Evolutionary conservation across 2,329 filamentous ascomycete species (phyloP).

Genomic region (Paramyrothecium sp.): DNA sequence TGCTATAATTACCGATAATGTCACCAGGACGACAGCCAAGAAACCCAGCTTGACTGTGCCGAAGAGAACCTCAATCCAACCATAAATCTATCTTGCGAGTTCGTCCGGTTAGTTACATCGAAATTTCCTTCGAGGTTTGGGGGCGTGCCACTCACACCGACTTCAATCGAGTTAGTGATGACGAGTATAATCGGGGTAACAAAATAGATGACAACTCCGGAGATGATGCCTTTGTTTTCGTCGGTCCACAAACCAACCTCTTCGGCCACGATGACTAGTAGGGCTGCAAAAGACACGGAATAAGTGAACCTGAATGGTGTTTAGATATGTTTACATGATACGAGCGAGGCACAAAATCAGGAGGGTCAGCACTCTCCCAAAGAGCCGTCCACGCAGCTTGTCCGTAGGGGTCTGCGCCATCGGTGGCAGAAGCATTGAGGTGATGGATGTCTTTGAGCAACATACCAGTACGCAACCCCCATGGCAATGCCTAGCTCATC

Average conservation of each 20-base stretch:
- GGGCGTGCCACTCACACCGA: constrained; percentile 15
- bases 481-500: constrained; percentile 27
- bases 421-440: constrained; percentile 8
- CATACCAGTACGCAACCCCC: constrained; percentile 30
- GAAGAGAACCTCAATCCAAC: constrained; percentile 22
- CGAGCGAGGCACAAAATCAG: constrained; percentile 27
- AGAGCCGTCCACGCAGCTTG: constrained; percentile 28
- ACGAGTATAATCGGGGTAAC: constrained; percentile 18
- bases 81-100: constrained; percentile 18
- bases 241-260: constrained; percentile 21
- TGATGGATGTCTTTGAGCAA: constrained; percentile 1
- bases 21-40: constrained; percentile 15
- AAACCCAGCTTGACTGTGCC: constrained; percentile 22
- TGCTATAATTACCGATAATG: constrained; percentile 14
- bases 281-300: constrained; percentile 22
- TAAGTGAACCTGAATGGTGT: constrained; percentile 21
- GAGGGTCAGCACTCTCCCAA: constrained; percentile 29
- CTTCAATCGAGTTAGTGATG: constrained; percentile 17
- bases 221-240: constrained; percentile 10
- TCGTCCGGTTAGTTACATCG: not conserved
- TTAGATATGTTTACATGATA: not conserved
- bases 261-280: constrained; percentile 19
- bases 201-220: constrained; percentile 16
- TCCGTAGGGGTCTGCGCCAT: constrained; percentile 26
- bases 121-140: not conserved